These are phyloP conservation scores for Immersiporthe knoxdaviesiana DNA, from an alignment of 2,329 filamentous ascomycete genomes.

Conservation along the genomic window DNA sequence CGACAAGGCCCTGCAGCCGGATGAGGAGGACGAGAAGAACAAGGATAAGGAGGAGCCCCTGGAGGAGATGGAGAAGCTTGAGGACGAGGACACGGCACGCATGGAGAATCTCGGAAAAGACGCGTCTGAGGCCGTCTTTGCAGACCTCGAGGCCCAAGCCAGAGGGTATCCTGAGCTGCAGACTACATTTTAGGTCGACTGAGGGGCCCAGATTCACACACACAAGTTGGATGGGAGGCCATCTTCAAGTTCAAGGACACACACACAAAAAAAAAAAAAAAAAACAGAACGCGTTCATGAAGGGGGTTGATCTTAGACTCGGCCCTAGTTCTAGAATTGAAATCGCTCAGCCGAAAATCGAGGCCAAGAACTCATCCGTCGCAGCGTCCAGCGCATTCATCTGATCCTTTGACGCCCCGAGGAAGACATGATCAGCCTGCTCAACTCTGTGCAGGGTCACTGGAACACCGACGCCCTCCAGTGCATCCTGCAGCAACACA, in stretches of 20 bases:
- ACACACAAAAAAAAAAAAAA: too few relatives aligned
- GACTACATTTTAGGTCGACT: constrained; percentile 53
- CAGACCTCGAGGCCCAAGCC: constrained; percentile 50
- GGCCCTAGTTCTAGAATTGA: background rate
- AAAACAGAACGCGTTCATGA: background rate
- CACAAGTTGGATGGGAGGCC: too few relatives aligned
- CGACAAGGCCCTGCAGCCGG: constrained; percentile 58
- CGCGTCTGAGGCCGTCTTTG: constrained; percentile 51
- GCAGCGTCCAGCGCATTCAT: constrained; percentile 20
- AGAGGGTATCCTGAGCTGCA: constrained; percentile 67
- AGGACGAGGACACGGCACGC: constrained; percentile 72
- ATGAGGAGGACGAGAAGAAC: constrained; percentile 59
- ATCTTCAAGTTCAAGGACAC: background rate
- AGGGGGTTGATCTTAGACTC: background rate
- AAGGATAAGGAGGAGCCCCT: constrained; percentile 63
- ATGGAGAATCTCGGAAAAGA: constrained; percentile 57
- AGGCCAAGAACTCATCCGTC: constrained; percentile 26
- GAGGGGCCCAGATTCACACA: too few relatives aligned
- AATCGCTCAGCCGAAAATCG: constrained; percentile 2
- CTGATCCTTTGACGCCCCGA: constrained; percentile 22
- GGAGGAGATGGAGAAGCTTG: constrained; percentile 75
- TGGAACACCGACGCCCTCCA: constrained; percentile 11
- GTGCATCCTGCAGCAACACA: constrained; percentile 21
- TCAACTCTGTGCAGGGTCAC: constrained; percentile 17
- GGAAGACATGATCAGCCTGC: constrained; percentile 23